phyloP scores from a whole-genome alignment of 2,329 filamentous ascomycete genomes.

The Aspergillus quadricinctus region DNA sequence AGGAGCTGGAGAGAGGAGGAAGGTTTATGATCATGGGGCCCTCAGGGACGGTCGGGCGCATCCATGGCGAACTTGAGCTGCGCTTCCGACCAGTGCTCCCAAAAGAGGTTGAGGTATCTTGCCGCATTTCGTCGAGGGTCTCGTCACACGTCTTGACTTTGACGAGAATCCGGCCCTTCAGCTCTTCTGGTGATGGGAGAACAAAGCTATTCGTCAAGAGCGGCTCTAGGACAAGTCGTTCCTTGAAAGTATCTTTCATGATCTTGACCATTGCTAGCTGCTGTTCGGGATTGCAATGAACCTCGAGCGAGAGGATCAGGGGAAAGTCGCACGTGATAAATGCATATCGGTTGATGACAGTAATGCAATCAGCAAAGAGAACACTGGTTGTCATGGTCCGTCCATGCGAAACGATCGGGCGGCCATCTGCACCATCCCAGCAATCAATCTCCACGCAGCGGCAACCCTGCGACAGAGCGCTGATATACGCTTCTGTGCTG shows the following conservation, averaged over 20 bases:
- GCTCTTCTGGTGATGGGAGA: constrained; percentile 79
- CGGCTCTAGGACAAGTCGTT: constrained; percentile 72
- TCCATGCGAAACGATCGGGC: constrained; percentile 87
- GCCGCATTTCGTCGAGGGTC: constrained; percentile 42
- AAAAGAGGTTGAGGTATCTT: constrained; percentile 40
- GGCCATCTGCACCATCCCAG: constrained; percentile 87
- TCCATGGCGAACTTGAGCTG: constrained; percentile 75
- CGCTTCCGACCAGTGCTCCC: constrained; percentile 44
- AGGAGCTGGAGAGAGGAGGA: constrained; percentile 49
- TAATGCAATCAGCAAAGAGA: constrained; percentile 85
- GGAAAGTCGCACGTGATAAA: constrained; percentile 85
- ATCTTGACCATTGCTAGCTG: constrained; percentile 85
- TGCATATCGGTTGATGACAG: constrained; percentile 89
- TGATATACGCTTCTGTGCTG: constrained; percentile 92
- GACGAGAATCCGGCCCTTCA: constrained; percentile 79
- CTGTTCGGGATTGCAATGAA: constrained; percentile 81
- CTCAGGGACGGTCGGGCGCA: constrained; percentile 60
- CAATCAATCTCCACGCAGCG: constrained; percentile 97
- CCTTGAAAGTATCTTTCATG: constrained; percentile 78
- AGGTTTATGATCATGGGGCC: constrained; percentile 48
- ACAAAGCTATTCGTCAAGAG: constrained; percentile 63
- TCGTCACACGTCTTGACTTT: constrained; percentile 84
- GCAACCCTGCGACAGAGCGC: constrained; percentile 80
- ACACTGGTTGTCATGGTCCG: constrained; percentile 84
- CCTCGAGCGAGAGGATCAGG: constrained; percentile 90